A percentile compares a stretch with the other conserved stretches of the same genome.
Conservation (phyloP, 352 stramenopile genomes). For the Globisporangium spiculum region DNA sequence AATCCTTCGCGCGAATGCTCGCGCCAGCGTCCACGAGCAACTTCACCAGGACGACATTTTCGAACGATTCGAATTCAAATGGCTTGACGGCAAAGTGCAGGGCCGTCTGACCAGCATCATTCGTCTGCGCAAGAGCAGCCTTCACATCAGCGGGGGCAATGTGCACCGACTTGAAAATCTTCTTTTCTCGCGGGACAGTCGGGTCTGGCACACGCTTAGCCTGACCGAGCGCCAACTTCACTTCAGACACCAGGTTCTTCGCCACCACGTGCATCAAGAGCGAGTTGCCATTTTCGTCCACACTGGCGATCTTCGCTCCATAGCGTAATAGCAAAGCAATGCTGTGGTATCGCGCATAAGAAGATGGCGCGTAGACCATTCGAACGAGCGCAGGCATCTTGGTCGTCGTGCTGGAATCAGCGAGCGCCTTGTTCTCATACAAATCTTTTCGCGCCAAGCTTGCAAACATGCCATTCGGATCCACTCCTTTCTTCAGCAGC, state of each 20-base stretch:
- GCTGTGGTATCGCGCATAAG: constrained; percentile 28
- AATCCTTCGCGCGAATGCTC: constrained; percentile 33
- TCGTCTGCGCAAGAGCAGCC: constrained; percentile 34
- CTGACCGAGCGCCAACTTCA: constrained; percentile 43
- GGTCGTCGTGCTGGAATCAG: constrained; percentile 21
- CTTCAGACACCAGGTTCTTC: constrained; percentile 45
- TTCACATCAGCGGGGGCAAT: constrained; percentile 42
- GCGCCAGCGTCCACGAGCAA: constrained; percentile 46
- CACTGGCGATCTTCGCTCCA: constrained; percentile 43
- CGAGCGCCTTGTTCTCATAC: constrained; percentile 34
- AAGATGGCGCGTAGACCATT: constrained; percentile 33
- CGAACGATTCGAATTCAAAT: constrained; percentile 56
- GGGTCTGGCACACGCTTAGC: constrained; percentile 41
- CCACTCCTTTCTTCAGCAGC: constrained; percentile 53
- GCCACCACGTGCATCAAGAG: constrained; percentile 59
- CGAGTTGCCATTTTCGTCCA: constrained; percentile 55
- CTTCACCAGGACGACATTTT: constrained; percentile 51
- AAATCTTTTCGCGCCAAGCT: constrained; percentile 30
- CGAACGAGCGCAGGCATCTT: constrained; percentile 48
- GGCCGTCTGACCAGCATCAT: constrained; percentile 39
- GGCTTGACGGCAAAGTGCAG: constrained; percentile 66
- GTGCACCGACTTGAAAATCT: constrained; percentile 40
- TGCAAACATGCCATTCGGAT: constrained; percentile 44
- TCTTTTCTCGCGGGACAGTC: constrained; percentile 24
- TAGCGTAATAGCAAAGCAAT: constrained; percentile 58